A percentile compares a stretch with the other conserved stretches of the same genome.
phyloP scores from a whole-genome alignment of 2,329 filamentous ascomycete genomes.

The Stagonosporopsis vannaccii region DNA sequence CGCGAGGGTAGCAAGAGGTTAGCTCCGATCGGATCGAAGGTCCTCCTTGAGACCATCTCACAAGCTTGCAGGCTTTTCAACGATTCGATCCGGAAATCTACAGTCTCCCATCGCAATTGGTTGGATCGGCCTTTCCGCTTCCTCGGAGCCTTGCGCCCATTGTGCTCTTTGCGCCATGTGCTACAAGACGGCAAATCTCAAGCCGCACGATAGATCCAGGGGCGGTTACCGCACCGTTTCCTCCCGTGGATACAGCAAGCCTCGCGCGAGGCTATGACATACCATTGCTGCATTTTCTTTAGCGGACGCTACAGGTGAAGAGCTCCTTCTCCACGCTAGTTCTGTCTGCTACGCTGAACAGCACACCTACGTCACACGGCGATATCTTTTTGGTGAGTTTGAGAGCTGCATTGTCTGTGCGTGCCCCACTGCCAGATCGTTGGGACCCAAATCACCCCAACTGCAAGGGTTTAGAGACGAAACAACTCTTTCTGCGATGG shows the following conservation, averaged over 20 bases:
- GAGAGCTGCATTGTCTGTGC: not conserved
- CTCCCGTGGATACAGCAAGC: not conserved
- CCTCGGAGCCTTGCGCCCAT: constrained; percentile 2
- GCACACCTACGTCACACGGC: constrained; percentile 14
- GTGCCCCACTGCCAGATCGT: constrained; percentile 8
- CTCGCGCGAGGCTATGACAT: constrained; percentile 1
- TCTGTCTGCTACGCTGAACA: not conserved
- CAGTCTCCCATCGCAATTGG: not conserved
- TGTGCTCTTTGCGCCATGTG: not conserved
- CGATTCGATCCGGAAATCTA: not conserved
- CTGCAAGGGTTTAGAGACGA: constrained; percentile 1
- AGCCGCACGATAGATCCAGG: constrained; percentile 1
- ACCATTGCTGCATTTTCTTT: not conserved
- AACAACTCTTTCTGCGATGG: constrained; percentile 8
- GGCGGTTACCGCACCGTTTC: not conserved
- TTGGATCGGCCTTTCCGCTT: not conserved
- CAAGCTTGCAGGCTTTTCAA: constrained; percentile 18
- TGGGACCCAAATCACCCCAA: constrained; percentile 13
- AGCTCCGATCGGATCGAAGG: constrained; percentile 18
- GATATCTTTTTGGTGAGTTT: not conserved
- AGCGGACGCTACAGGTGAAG: not conserved
- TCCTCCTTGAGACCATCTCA: constrained; percentile 3
- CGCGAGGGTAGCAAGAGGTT: constrained; percentile 12
- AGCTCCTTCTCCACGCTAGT: not conserved
- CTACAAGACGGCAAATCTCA: constrained; percentile 1